Percentiles rank a stretch among this genome's conserved stretches.
Evolutionary conservation across 208 protist genomes (phyloP).

Genomic region (Crithidia acanthocephali): DNA sequence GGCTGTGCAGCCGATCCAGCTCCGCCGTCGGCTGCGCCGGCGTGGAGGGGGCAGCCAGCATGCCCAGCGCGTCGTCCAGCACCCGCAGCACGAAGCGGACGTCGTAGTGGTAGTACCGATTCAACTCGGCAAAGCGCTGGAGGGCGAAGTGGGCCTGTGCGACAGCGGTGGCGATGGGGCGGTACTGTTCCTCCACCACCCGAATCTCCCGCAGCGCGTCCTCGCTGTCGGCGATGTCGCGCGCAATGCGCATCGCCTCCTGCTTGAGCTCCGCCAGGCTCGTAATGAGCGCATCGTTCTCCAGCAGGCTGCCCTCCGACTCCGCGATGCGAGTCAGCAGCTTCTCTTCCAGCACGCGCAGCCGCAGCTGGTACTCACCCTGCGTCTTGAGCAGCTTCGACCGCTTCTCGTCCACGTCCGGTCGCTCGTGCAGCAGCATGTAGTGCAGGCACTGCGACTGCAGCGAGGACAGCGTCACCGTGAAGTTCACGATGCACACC

Average conservation of each 20-base stretch:
- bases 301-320: constrained; percentile 96
- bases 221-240: constrained; percentile 93
- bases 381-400: constrained; percentile 94
- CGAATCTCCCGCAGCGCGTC: constrained; percentile 90
- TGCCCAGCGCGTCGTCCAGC: constrained; percentile 81
- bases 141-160: constrained; percentile 97
- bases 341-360: constrained; percentile 96
- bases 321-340: constrained; percentile 95
- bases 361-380: constrained; percentile 94
- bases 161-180: constrained; percentile 91
- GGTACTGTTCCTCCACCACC: constrained; percentile 88
- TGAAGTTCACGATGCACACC: constrained; percentile 99
- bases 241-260: constrained; percentile 89
- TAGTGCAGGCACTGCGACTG: constrained; percentile 95
- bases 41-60: constrained; percentile 37
- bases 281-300: constrained; percentile 97
- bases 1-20: constrained; percentile 34
- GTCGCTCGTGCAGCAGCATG: constrained; percentile 93
- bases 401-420: constrained; percentile 95
- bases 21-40: constrained; percentile 9
- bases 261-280: constrained; percentile 96
- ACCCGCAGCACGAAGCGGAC: constrained; percentile 96
- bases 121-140: constrained; percentile 92
- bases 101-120: constrained; percentile 98
- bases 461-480: constrained; percentile 96